phyloP scores from a whole-genome alignment of 108 stramenopile genomes.

The Cafeteria roenbergensis region DNA sequence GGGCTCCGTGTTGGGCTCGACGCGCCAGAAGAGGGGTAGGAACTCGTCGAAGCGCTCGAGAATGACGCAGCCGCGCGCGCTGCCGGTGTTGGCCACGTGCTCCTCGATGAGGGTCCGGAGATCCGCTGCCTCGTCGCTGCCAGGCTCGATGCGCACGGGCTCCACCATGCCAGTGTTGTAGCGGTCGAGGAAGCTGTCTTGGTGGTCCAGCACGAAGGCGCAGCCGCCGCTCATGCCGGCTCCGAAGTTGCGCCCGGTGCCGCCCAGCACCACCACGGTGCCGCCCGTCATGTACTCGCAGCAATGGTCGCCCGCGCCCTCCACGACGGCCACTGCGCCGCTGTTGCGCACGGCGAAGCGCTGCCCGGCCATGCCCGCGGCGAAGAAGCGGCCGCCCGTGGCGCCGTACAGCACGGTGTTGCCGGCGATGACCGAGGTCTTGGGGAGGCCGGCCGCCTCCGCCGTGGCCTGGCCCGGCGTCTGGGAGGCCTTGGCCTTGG shows the following conservation, averaged over 20 bases:
- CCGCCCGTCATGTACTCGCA: conserved; percentile 99
- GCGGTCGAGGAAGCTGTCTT: conserved; percentile 68
- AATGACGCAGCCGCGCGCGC: conserved; percentile 60
- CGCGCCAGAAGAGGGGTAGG: conserved; percentile 71
- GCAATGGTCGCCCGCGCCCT: conserved; percentile 91
- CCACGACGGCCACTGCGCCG: conserved; percentile 84
- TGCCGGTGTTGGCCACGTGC: conserved; percentile 69
- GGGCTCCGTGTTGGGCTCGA: conserved; percentile 79
- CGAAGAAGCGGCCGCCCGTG: conserved; percentile 83
- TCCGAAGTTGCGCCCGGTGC: conserved; percentile 89
- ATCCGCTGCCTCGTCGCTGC: conserved; percentile 60
- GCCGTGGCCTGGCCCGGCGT: conserved; percentile 50
- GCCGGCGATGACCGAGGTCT: conserved; percentile 81
- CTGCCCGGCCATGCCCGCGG: conserved; percentile 85
- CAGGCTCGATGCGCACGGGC: conserved; percentile 56
- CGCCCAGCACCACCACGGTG: conserved; percentile 70
- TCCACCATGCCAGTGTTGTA: conserved; percentile 95
- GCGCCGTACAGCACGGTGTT: conserved; percentile 90
- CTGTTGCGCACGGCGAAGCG: conserved; percentile 94
- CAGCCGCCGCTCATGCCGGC: conserved; percentile 96
- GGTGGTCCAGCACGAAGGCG: conserved; percentile 85
- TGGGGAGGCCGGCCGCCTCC: conserved; percentile 60
- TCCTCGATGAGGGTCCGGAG: conserved; percentile 71
- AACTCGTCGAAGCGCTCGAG: conserved; percentile 67
- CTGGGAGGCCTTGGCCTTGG: conserved; percentile 58